These are phyloP conservation scores for Penicillium sclerotigenum DNA, from an alignment of 2,329 filamentous ascomycete genomes.

Conservation along the genomic window DNA sequence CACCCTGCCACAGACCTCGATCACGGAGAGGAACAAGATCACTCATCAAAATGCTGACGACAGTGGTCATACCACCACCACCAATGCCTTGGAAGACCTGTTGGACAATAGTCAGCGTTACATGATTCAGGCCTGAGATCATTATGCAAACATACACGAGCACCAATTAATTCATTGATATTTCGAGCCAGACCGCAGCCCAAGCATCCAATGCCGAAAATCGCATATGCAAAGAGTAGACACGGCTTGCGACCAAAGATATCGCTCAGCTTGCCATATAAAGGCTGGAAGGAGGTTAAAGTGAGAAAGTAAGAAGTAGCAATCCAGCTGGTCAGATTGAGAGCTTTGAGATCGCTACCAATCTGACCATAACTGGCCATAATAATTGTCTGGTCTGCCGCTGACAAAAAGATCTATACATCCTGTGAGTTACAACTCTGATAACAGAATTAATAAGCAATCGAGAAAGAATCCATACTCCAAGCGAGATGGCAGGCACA, in stretches of 20 bases:
- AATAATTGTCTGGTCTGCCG: slow-evolving; percentile 73
- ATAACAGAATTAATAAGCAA: neutral
- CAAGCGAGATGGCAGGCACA: slow-evolving; percentile 59
- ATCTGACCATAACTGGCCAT: slow-evolving; percentile 76
- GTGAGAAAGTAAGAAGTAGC: slow-evolving; percentile 69
- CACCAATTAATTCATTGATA: slow-evolving; percentile 64
- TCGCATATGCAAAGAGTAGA: slow-evolving; percentile 49
- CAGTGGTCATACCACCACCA: slow-evolving; percentile 68
- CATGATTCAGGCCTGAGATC: slow-evolving; percentile 38
- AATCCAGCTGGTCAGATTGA: slow-evolving; percentile 74
- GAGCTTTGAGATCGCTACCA: slow-evolving; percentile 68
- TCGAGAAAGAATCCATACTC: slow-evolving; percentile 46
- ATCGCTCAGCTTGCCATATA: slow-evolving; percentile 58
- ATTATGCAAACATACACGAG: slow-evolving; percentile 44
- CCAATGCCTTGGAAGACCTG: slow-evolving; percentile 61
- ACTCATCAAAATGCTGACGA: slow-evolving; percentile 66
- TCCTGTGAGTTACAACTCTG: neutral
- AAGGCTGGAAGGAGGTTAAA: slow-evolving; percentile 69
- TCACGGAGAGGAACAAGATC: slow-evolving; percentile 69
- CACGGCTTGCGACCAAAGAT: slow-evolving; percentile 56
- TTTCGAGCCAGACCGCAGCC: slow-evolving; percentile 59
- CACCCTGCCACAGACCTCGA: slow-evolving; percentile 70
- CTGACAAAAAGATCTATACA: slow-evolving; percentile 64
- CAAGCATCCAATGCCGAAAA: slow-evolving; percentile 50
- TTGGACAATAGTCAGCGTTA: slow-evolving; percentile 9